These are phyloP conservation scores for Panicum virgatum DNA, from an alignment of 202 grass and related monocot species.

Conservation along the genomic window DNA sequence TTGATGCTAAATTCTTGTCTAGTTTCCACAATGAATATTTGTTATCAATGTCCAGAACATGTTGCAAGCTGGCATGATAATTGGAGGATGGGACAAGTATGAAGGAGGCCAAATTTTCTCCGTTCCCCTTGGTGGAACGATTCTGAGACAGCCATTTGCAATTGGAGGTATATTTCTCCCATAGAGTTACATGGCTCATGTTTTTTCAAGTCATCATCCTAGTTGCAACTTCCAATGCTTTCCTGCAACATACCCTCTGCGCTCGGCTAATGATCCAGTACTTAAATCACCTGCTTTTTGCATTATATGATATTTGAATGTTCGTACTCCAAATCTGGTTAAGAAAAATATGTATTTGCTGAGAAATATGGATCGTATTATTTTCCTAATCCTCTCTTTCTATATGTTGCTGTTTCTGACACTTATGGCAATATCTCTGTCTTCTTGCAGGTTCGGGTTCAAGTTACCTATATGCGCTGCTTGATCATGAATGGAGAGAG, in stretches of 20 bases:
- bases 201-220: not conserved
- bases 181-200: not conserved
- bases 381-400: not conserved
- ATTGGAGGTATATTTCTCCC: constrained; percentile 65
- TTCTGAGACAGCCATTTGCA: constrained; percentile 82
- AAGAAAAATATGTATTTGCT: not conserved
- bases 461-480: constrained; percentile 84
- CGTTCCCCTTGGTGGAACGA: constrained; percentile 86
- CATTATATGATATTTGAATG: not conserved
- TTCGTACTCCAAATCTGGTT: not conserved
- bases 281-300: not conserved
- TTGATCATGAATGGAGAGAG: constrained; percentile 97
- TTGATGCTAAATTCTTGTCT: not conserved
- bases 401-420: constrained; percentile 13
- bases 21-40: not conserved
- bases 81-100: constrained; percentile 98
- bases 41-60: constrained; percentile 59
- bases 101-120: constrained; percentile 94
- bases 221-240: not conserved
- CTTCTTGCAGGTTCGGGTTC: constrained; percentile 76
- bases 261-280: not conserved
- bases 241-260: not conserved
- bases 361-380: not conserved
- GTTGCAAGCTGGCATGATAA: constrained; percentile 91
- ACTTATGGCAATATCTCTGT: not conserved